Evolutionary conservation across 345 rosid genomes (phyloP), one percentile per base, ranked within the genome.

Genomic region (Hibiscus syriacus): DNA sequence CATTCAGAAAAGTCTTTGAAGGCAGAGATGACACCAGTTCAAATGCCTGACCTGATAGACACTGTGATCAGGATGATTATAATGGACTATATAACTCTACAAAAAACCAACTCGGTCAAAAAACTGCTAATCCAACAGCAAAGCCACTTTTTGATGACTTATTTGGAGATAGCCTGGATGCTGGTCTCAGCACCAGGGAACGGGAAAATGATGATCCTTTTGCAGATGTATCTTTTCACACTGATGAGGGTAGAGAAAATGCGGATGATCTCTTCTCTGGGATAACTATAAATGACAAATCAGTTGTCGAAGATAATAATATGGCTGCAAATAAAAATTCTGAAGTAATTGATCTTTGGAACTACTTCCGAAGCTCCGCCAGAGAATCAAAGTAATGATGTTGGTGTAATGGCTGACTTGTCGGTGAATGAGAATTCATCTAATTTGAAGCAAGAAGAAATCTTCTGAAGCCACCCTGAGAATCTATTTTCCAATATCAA

Each of bases 221-320:
- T 81, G 90, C 92, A 61, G 97, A 84, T 74, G 97, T 94, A 52
- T 88, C 91, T 39, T 94, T 94, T 79, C 92, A 83, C 77, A 64
- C 80, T 11, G 79, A 52, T 67, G 82, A 72, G 71, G 77, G 50
- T 70, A 76, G 74, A 73, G 86, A 77, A 55, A 78, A 5, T 22
- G 46, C 60, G 19, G 85, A 83, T 23, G 92, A 89, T 75, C 80
- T 94, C 56, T 91, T 94, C 81, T 83, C 95, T 29, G 96, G 95
- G 69, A 82, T 94, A 91, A 76, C 79, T 67, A 60, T 91, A 30
- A 89, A 78, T 77, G 83, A 72, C 58, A 86, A 88, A 63, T 76
- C 76, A 8, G 78, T 70, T 57, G 72, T 70, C 63, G 62, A 70
- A 72, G 85, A 52, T 73, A 82, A 80, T 78, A 76, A 76, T 34